Evolutionary conservation across 257 asterid species (phyloP).

Genomic region (Leonotis leonurus): DNA sequence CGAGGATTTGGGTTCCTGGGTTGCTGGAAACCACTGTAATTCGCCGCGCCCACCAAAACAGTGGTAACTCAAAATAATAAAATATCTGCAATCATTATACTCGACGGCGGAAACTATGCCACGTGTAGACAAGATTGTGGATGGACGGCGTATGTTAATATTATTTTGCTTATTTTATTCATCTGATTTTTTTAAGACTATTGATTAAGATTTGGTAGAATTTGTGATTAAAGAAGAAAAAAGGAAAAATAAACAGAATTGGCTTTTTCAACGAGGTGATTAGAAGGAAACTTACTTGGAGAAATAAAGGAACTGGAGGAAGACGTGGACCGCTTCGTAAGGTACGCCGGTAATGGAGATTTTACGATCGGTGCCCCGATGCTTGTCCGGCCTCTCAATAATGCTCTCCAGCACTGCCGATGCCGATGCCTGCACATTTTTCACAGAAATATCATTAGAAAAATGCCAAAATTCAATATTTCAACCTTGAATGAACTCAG

Average conservation of each 20-base stretch:
- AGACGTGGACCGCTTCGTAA: conserved; percentile 66
- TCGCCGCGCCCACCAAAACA: conserved; percentile 24
- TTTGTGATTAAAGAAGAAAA: neutral
- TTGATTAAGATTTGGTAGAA: conserved; percentile 5
- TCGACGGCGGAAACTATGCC: neutral
- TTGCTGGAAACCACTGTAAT: conserved; percentile 8
- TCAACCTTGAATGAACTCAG: neutral
- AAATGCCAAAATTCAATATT: neutral
- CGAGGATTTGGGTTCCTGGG: conserved; percentile 3
- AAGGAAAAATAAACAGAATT: neutral
- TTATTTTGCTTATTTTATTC: neutral
- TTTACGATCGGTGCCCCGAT: conserved; percentile 40
- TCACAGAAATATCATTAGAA: neutral
- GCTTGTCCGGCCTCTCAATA: conserved; percentile 53
- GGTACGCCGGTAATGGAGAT: conserved; percentile 80
- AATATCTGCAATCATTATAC: neutral
- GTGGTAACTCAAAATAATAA: neutral
- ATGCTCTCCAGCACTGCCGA: conserved; percentile 83
- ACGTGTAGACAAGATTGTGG: conserved; percentile 1
- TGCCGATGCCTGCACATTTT: conserved; percentile 51
- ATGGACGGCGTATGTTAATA: conserved; percentile 15
- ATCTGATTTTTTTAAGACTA: neutral
- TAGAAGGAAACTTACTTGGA: conserved; percentile 48
- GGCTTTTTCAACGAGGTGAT: conserved; percentile 15
- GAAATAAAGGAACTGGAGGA: conserved; percentile 61